Evolutionary conservation across 1,284 basidiomycete genomes (phyloP), one percentile per base, ranked within the genome.

Genomic region (Peniophora sp.): DNA sequence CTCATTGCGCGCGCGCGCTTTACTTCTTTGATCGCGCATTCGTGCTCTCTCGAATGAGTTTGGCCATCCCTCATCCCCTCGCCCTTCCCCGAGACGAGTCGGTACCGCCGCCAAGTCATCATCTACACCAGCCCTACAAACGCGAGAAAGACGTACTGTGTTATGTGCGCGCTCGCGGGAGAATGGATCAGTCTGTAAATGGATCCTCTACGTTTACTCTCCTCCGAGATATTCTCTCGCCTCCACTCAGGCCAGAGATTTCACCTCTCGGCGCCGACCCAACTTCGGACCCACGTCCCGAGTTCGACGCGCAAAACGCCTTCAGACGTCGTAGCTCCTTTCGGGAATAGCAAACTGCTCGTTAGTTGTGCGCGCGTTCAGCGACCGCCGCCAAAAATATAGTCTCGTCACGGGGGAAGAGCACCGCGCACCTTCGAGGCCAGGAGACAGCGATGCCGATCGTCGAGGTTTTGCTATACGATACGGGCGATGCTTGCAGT

Each of bases 91-190:
- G 1, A 38, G 0, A 71, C 81, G 0, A 74, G 81, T 14, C 52
- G 50, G 3, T 58, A 45, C 52, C 78, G 75, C 8, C 80, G 96
- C 17, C 87, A 86, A 60, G 74, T 98, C 57, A 89, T 96, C 65
- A 85, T 99, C 70, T 96, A 99, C 63, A 92, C 99, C 52, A 96
- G 96, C 0, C 96, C 96, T 0, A 99, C 96, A 32, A 99, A 99
- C 69, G 92, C 90, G 53, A 96, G 96, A 39, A 99, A 99, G 71
- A 99, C 95, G 0, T 87, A 98, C 65, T 86, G 89, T 60, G 96
- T 95, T 0, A 73, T 99, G 11, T 84, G 92, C 45, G 91, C 94
- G 0, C 77, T 99, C 1, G 89, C 92, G 1, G 79, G 81, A 1
- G 84, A 93, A 0, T 61, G 69, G 1, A 74, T 72, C 0, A 97